Evolutionary conservation across 805 yeast genomes (phyloP).

Genomic region (Metschnikowia borealis): DNA sequence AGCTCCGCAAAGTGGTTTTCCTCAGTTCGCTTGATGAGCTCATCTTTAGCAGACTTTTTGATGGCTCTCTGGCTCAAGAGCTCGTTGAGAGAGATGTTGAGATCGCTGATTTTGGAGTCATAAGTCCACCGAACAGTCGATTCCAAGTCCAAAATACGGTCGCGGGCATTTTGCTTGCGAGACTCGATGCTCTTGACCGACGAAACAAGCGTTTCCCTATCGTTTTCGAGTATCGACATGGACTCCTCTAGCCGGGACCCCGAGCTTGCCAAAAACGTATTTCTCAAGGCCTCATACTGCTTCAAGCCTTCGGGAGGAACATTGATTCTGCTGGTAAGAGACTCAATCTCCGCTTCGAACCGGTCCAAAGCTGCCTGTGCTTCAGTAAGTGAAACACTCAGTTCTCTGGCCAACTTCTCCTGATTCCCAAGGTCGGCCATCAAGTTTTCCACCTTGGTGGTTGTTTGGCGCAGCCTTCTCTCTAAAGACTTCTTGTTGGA

Average conservation of each 20-base stretch:
- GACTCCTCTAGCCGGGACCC: slow-evolving; percentile 59
- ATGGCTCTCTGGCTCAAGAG: slow-evolving; percentile 26
- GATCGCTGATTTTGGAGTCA: slow-evolving; percentile 29
- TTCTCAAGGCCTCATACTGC: slow-evolving; percentile 58
- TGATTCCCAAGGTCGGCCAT: slow-evolving; percentile 53
- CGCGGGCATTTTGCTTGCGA: slow-evolving; percentile 35
- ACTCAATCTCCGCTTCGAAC: slow-evolving; percentile 25
- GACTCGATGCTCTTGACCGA: slow-evolving; percentile 21
- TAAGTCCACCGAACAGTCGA: slow-evolving; percentile 31
- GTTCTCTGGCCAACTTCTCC: slow-evolving; percentile 28
- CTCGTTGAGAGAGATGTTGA: slow-evolving; percentile 29
- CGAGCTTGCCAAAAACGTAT: slow-evolving; percentile 47
- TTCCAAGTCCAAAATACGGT: slow-evolving; percentile 40
- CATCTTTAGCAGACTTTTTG: slow-evolving; percentile 23
- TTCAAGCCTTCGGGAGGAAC: slow-evolving; percentile 49
- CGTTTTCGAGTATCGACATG: slow-evolving; percentile 37
- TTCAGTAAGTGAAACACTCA: neutral
- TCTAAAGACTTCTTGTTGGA: slow-evolving; percentile 49
- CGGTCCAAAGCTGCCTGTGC: slow-evolving; percentile 25
- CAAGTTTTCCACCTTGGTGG: slow-evolving; percentile 48
- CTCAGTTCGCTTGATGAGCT: slow-evolving; percentile 34
- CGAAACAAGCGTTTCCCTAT: slow-evolving; percentile 40
- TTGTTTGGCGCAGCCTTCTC: slow-evolving; percentile 44
- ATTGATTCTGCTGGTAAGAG: slow-evolving; percentile 16
- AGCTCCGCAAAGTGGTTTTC: slow-evolving; percentile 44